Evolutionary conservation across 805 yeast species (phyloP), one percentile per base, ranked within the genome.

Genomic region (Candida sonorensis): DNA sequence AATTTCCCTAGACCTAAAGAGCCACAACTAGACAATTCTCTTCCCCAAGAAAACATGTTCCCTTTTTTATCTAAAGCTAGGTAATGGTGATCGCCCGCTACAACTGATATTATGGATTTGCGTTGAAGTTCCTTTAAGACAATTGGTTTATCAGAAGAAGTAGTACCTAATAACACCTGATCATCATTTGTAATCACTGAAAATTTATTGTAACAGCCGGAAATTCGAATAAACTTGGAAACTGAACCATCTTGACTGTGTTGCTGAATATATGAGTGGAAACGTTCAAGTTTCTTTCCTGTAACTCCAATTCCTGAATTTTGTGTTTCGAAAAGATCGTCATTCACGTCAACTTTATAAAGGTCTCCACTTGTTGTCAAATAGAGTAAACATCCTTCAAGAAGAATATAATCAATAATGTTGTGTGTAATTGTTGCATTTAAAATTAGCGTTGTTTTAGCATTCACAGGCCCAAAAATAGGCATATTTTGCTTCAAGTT

Each of bases 31-130:
- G 61, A 59, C 7, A 77, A 65, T 46, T 82, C 90, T 10, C 64
- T 33, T 0, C 92, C 92, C 90, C 88, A 81, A 5, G 77, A 58
- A 37, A 65, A 64, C 12, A 80, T 40, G 3, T 69, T 62, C 0
- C 92, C 92, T 12, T 62, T 58, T 27, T 61, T 60, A 3, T 76
- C 62, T n/a, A 82, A 56, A 0, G 84, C 90, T 28, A 82, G 45
- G 19, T 51, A 63, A 49, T 83, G 94, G 46, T 80, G 75, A 50
- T 83, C 92, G 2, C 90, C 94, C 32, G 77, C 69, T 1, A 72
- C 76, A 2, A 81, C 58, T 3, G 78, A 67, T 5, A 74, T 63
- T 19, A 81, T 66, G 1, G 64, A 63, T 16, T 51, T 62, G 6
- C 67, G 55, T 42, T 73, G 77, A 10, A 74, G 43, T 27, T 67